These are phyloP conservation scores for Ramaria rubella DNA, from an alignment of 768 basidiomycete species.

Conservation along the genomic window DNA sequence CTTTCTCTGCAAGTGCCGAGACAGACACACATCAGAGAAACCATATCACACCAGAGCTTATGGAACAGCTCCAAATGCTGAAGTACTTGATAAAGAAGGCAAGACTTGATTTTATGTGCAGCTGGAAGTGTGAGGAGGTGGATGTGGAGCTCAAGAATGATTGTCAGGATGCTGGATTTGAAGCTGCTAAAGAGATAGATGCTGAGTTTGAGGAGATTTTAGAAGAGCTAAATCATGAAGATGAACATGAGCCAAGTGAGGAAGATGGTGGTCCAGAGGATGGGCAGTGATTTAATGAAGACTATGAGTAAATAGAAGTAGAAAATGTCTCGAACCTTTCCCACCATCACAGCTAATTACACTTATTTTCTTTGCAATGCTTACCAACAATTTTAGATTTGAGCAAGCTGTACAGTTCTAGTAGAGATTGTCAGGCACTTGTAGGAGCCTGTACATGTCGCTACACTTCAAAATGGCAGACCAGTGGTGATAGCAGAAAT, in stretches of 20 bases:
- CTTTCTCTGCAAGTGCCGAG: slow-evolving; percentile 11
- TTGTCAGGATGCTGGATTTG: background rate
- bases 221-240: background rate
- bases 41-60: background rate
- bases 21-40: background rate
- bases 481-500: too few species aligned
- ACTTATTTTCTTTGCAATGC: too few species aligned
- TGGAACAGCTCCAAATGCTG: slow-evolving; percentile 2
- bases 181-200: background rate
- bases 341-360: too few species aligned
- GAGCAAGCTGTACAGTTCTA: background rate
- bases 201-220: background rate
- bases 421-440: background rate
- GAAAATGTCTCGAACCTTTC: too few species aligned
- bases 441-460: background rate
- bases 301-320: too few species aligned
- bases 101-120: background rate
- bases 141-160: background rate
- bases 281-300: background rate
- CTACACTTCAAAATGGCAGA: background rate
- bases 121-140: background rate
- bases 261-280: background rate
- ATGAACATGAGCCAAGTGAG: background rate
- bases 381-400: background rate
- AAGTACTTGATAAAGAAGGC: background rate